Evolutionary conservation across 768 basidiomycete species (phyloP), one percentile per base, ranked within the genome.

Genomic region (Vararia minispora): DNA sequence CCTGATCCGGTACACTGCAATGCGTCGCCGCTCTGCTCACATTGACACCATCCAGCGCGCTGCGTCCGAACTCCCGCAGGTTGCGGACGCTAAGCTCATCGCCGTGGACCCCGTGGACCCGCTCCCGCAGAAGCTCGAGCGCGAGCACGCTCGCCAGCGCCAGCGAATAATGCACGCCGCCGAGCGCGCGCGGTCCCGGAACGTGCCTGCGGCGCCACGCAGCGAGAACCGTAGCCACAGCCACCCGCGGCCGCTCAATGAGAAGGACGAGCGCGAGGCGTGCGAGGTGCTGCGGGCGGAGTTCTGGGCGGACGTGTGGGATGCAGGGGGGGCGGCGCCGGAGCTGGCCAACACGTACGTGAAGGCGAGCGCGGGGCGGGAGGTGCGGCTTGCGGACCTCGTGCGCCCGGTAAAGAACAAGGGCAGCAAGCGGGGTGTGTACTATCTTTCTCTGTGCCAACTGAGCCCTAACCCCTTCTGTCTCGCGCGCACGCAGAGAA

Each of bases 341-440:
- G 21, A 29, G 35, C 21, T 25, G 25, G 26, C 9, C 7, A 45
- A 47, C 42, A 33, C 45, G 20, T 57, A 60, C 38, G 58, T 63
- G 45, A 64, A 51, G 40, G 57, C 63, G 5, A 47, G 49, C 35
- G 59, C 61, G 35, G 45, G 58, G 35, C 31, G 43, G 17, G 53
- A 56, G 46, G 53, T 56, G 14, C 43, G 39, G 14, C 46, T 58
- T 16, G 44, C 37, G 16, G 42, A 46, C 18, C 44, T 58, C 25
- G 35, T 50, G 37, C 54, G 52, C 45, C 52, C 54, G 13, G 50
- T 42, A 13, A 44, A 44, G 35, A 1, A 48, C 64, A 29, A 55
- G 51, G 39, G 44, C 55, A 17, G 40, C 57, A 66, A 65, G 55
- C 39, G 65, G 72, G 69, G 53, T 39, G 64, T 52, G 0, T 20